Conservation (phyloP, 2,329 filamentous ascomycete species). For the Stemphylium vesicarium region DNA sequence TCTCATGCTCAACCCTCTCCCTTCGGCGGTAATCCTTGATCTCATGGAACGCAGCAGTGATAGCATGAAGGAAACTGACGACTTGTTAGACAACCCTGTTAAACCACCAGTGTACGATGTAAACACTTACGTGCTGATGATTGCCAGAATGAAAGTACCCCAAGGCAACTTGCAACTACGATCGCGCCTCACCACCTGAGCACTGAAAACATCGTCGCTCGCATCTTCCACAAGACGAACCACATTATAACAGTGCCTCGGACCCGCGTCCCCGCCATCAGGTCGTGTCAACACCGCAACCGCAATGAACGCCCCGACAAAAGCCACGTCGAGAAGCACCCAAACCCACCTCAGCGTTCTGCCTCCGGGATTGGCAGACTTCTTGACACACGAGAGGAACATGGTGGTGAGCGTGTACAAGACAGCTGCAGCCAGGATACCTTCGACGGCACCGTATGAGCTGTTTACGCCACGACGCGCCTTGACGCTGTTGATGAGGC, state of each 20-base stretch:
- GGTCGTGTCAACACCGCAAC: constrained; percentile 52
- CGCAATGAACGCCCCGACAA: constrained; percentile 53
- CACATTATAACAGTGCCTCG: constrained; percentile 40
- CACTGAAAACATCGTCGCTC: constrained; percentile 12
- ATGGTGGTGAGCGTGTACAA: constrained; percentile 52
- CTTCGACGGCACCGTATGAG: constrained; percentile 52
- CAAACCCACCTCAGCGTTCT: constrained; percentile 49
- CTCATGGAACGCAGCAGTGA: constrained; percentile 53
- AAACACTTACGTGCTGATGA: constrained; percentile 53
- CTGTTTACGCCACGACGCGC: constrained; percentile 34
- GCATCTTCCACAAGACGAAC: constrained; percentile 9
- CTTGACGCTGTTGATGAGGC: constrained; percentile 45
- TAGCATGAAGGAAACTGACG: constrained; percentile 50
- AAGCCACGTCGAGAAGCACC: constrained; percentile 47
- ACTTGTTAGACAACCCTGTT: background rate
- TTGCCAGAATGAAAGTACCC: constrained; percentile 54
- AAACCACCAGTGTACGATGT: too few species aligned
- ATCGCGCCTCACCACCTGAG: constrained; percentile 24
- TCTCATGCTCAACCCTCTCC: constrained; percentile 21
- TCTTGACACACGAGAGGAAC: constrained; percentile 45
- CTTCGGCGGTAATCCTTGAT: constrained; percentile 33
- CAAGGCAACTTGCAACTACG: constrained; percentile 51
- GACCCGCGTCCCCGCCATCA: constrained; percentile 43
- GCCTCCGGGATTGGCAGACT: constrained; percentile 35
- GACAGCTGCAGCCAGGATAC: constrained; percentile 54